Percentiles rank a stretch among this genome's conserved stretches.
Conservation (phyloP, 192 early-diverging fungal genomes). For the Chytriomyces confervae region DNA sequence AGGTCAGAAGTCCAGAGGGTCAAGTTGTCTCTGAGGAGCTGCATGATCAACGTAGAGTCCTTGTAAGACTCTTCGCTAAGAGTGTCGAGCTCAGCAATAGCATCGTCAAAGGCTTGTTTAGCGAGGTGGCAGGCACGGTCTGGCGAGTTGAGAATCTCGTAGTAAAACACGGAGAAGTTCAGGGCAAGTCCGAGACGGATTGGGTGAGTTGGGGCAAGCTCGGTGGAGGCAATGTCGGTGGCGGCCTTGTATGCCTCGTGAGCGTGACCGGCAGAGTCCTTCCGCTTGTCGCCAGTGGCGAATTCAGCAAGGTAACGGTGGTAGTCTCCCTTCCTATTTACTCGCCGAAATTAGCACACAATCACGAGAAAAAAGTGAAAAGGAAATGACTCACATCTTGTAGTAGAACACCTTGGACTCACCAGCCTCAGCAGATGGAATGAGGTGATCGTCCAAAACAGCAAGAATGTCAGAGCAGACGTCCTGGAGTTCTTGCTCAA, state of each 20-base stretch:
- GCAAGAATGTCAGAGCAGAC: slow-evolving; percentile 95
- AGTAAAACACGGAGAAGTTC: slow-evolving; percentile 99
- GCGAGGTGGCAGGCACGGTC: slow-evolving; percentile 96
- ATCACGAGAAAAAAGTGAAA: slow-evolving; percentile 19
- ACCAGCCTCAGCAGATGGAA: slow-evolving; percentile 87
- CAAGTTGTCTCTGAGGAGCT: slow-evolving; percentile 97
- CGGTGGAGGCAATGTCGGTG: slow-evolving; percentile 91
- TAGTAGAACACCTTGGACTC: slow-evolving; percentile 99
- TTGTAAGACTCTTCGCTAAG: slow-evolving; percentile 99
- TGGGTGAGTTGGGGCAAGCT: slow-evolving; percentile 96
- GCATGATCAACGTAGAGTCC: slow-evolving; percentile 99
- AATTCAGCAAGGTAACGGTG: slow-evolving; percentile 99
- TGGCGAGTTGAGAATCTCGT: slow-evolving; percentile 98
- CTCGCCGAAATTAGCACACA: slow-evolving; percentile 8
- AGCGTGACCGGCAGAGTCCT: slow-evolving; percentile 80
- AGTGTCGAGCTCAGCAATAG: slow-evolving; percentile 98
- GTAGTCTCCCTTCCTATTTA: slow-evolving; percentile 94
- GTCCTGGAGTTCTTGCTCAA: slow-evolving; percentile 92
- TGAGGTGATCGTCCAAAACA: slow-evolving; percentile 89
- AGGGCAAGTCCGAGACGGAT: slow-evolving; percentile 97
- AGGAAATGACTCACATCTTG: slow-evolving; percentile 86
- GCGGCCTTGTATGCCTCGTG: slow-evolving; percentile 95
- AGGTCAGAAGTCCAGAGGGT: slow-evolving; percentile 99
- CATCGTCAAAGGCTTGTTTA: slow-evolving; percentile 98
- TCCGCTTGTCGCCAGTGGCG: slow-evolving; percentile 82